Base-by-base conservation (phyloP, 441 rosid species). In the Populus hybrid region DNA sequence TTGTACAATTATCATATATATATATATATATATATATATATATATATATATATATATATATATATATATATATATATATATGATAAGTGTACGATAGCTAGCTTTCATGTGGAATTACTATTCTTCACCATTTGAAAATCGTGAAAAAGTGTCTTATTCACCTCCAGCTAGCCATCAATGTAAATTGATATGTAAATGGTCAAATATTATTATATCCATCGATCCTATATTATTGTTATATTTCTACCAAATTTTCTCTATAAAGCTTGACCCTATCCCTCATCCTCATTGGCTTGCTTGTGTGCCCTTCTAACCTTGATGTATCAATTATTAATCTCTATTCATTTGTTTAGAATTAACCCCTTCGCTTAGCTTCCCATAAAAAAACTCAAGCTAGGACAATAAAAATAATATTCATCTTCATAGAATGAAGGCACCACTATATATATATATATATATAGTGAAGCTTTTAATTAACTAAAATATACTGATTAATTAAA, bases 201-300 rank as follows among this genome's bases (percentile, higher is more conserved):
- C 69, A 65, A 65, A 65, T 24, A 65, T 24, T 65, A 28, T 28
- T 23, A 28, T 65, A 65, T 65, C 3, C n/a, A 38, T 65, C 3
- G n/a, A 38, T 38, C 42, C 1, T 33, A 33, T 33, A 38, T 24
- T 24, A 28, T 64, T 9, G 28, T 64, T 6, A 23, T 23, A 64
- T 23, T 23, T 64, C 68, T 20, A 64, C 28, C 68, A 23, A 64
- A 28, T 24, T 24, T 24, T 38, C 11, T 38, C 42, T 38, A 38
- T 33, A 16, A 14, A 5, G 29, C 26, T 71, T 24, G 56, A 66
- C 70, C 26, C 35, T 63, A 74, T 29, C 64, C 69, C 61, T 35
- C 18, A 24, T 16, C 10, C 12, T 18, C 29, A 12, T 23, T 6
- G 53, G 74, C 63, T 75, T 83, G 75, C 82, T 75, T 78, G 74